Evolutionary conservation across 73 alveolate genomes (phyloP), one percentile per base, ranked within the genome.

Genomic region (Paramecium sexaurelia): DNA sequence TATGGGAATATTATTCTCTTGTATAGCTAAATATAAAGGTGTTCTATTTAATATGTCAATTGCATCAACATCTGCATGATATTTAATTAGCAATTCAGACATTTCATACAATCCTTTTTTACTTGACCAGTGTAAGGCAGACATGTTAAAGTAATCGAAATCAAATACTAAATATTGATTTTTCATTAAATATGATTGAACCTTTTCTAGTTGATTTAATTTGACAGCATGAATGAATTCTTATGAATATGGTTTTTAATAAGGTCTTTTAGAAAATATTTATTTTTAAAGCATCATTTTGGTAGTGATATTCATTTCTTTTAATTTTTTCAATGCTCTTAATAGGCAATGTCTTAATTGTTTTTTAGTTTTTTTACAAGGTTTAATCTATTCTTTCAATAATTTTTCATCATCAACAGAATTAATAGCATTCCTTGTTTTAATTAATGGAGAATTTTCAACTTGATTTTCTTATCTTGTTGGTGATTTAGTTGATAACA

Each of bases 51-150:
- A 78, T 24, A 78, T 45, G 7, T 78, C 90, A 1, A 78, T 45
- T 43, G 90, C 90, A 78, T 78, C 90, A 41, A 78, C 90, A 78
- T 78, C 90, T 37, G 90, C 90, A 78, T 41, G 73, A 43, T 78
- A 36, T 29, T 78, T 78, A n/a, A 78, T 45, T 45, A 78, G 22
- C 19, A 78, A 3, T 0, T 78, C 36, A 41, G 90, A 3, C 90
- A 78, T 78, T 78, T 78, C 90, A 78, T 41, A 78, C 9, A 41
- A 78, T 41, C 90, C 90, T 40, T 78, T 78, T 43, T 78, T 78
- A 45, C 90, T 29, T 10, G 90, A 32, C 90, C 90, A 78, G 41
- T 78, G 90, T 5, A 78, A 78, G 0, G 90, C 90, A 78, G 90
- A 29, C 90, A 78, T 78, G 41, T 78, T 78, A 15, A 29, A 78